Base-by-base conservation (phyloP, 148 eudicot species). In the Amaranthus cruentus region DNA sequence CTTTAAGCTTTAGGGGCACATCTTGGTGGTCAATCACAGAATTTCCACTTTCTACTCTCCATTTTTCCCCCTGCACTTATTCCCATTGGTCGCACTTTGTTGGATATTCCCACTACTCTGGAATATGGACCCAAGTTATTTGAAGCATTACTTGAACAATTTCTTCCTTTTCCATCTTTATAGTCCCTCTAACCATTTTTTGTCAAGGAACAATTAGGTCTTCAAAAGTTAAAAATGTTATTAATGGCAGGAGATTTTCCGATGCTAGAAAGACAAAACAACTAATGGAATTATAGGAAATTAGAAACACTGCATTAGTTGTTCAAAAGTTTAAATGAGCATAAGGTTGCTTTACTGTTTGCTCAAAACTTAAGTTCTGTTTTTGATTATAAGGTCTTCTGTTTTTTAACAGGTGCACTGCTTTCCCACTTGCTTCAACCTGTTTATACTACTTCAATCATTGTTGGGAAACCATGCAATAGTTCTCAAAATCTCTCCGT, bases 371-470 rank as follows among this genome's bases (percentile, higher is more conserved):
- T 47, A 7, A 48, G 7, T 59, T 53, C 38, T 43, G 8, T 38
- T 2, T 69, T 58, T 57, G 60, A 48, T 60, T n/a, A 15, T 52
- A 44, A 60, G 18, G 49, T 57, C 60, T 68, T 46, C 62, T 4
- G 0, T 47, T 73, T 68, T 42, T 50, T 72, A 66, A 49, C 85
- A 91, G 99, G 96, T 62, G 96, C 97, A 69, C 78, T 91, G 77
- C 92, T 95, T 76, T 91, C 94, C 57, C 80, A 80, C 72, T 71
- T 91, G 61, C 84, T 95, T 48, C 92, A 88, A 70, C 99, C 99
- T 58, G 80, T 87, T 67, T 95, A 95, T 75, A 74, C 92, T 47
- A 87, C 97, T 51, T 86, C 99, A 46, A 73, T 95, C 68, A 91
- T 91, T 9, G 85, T 90, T 11, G 97, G 97, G 55, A 81, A 75